A percentile compares a stretch with the other conserved stretches of the same genome.
Conservation (phyloP, 2,329 filamentous ascomycete species). For the Aspergillus sp. region DNA sequence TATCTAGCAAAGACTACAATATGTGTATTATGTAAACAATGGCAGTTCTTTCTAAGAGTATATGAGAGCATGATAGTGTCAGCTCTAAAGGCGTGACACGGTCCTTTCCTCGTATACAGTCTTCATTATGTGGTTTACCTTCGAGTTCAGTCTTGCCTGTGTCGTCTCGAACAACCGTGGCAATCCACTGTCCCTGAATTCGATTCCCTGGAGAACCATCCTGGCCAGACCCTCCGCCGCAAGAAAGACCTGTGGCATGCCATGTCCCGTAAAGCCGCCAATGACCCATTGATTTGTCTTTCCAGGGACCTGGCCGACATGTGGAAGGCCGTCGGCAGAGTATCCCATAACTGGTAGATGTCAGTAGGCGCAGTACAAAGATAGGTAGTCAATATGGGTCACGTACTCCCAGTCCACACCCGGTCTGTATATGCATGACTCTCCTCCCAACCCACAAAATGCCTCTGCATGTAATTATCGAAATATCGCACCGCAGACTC, state of each 20-base stretch:
- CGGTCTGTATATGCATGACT: slow-evolving; percentile 30
- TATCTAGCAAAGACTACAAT: no score
- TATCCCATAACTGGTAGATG: slow-evolving; percentile 51
- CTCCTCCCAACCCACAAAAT: slow-evolving; percentile 38
- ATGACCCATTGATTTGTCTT: slow-evolving; percentile 53
- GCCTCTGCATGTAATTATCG: slow-evolving; percentile 39
- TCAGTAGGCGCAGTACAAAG: not conserved
- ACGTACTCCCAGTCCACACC: slow-evolving; percentile 39
- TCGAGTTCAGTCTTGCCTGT: slow-evolving; percentile 20
- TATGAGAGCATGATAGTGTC: no score
- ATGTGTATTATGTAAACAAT: no score
- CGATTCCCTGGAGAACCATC: slow-evolving; percentile 47
- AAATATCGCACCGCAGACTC: slow-evolving; percentile 42
- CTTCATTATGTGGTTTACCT: not conserved
- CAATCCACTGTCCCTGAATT: slow-evolving; percentile 29
- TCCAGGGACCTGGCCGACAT: slow-evolving; percentile 52
- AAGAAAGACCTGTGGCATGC: slow-evolving; percentile 64
- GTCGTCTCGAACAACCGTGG: slow-evolving; percentile 35
- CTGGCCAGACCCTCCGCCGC: slow-evolving; percentile 57
- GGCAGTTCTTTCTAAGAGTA: no score
- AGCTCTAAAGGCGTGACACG: no score
- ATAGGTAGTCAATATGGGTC: not conserved
- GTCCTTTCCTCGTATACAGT: no score
- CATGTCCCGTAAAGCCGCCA: slow-evolving; percentile 65
- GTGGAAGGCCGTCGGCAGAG: slow-evolving; percentile 51